Conservation (phyloP, 2,329 filamentous ascomycete genomes). For the Gliomastix tumulicola region DNA sequence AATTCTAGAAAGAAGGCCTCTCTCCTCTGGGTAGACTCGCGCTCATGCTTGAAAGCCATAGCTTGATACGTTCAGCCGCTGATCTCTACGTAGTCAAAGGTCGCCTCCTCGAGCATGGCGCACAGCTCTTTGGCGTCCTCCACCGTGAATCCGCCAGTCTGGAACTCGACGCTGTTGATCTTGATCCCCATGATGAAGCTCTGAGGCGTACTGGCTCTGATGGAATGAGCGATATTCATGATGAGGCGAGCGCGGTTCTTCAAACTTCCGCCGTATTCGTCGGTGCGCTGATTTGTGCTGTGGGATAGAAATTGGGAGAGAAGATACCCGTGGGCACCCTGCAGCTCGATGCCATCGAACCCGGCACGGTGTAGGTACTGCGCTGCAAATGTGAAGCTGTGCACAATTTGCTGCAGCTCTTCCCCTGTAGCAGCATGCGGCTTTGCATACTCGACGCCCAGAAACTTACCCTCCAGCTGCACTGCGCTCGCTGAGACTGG, state of each 20-base stretch:
- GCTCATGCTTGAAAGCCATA: conserved; percentile 41
- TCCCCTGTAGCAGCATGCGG: conserved; percentile 44
- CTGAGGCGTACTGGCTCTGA: conserved; percentile 18
- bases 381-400: conserved; percentile 54
- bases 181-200: conserved; percentile 44
- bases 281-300: conserved; percentile 41
- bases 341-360: conserved; percentile 45
- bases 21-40: conserved; percentile 46
- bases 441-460: conserved; percentile 29
- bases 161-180: conserved; percentile 50
- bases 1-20: conserved; percentile 57
- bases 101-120: conserved; percentile 35
- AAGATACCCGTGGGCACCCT: conserved; percentile 48
- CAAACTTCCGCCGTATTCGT: conserved; percentile 36
- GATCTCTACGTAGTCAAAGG: conserved; percentile 52
- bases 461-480: conserved; percentile 11
- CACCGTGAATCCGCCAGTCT: conserved; percentile 43
- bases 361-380: conserved; percentile 57
- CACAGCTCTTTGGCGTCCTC: conserved; percentile 42
- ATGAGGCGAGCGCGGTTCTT: conserved; percentile 37
- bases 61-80: conserved; percentile 52
- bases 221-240: conserved; percentile 28
- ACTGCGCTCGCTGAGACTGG: conserved; percentile 34
- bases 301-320: conserved; percentile 44
- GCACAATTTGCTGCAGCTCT: conserved; percentile 48